phyloP scores from a whole-genome alignment of 495 filamentous ascomycete species.

The Haplographium delicatum region DNA sequence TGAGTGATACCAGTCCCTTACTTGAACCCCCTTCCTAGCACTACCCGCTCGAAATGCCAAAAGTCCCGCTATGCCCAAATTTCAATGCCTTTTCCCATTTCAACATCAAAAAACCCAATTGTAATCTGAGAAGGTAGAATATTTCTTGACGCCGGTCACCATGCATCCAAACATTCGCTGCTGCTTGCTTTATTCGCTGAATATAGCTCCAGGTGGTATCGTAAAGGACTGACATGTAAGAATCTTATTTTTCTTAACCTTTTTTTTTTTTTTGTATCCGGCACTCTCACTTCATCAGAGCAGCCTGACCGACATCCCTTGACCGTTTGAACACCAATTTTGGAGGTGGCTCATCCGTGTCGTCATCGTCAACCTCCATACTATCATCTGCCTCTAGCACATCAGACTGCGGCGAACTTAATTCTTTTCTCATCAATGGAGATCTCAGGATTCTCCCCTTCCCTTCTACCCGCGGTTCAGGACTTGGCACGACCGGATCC shows the following conservation, averaged over 20 bases:
- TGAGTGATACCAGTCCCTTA: slow-evolving; percentile 8
- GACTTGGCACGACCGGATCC: neutral
- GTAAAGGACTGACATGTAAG: too few species aligned
- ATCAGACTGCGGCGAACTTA: neutral
- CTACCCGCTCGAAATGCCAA: slow-evolving; percentile 1
- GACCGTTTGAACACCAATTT: slow-evolving; percentile 22
- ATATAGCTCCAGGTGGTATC: slow-evolving; percentile 4
- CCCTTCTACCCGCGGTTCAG: neutral
- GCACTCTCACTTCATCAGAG: too few species aligned
- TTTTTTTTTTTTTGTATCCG: too few species aligned
- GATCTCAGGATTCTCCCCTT: slow-evolving; percentile 8
- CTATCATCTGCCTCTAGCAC: slow-evolving; percentile 21
- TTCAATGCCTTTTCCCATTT: too few species aligned
- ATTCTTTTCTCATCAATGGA: slow-evolving; percentile 8
- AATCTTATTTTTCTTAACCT: too few species aligned
- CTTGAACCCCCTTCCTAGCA: neutral
- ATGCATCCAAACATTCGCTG: slow-evolving; percentile 9
- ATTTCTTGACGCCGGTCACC: neutral
- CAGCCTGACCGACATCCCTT: slow-evolving; percentile 11
- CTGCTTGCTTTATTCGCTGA: slow-evolving; percentile 4
- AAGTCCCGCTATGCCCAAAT: slow-evolving; percentile 11
- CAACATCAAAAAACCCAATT: neutral
- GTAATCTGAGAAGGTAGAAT: neutral
- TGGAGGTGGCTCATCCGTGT: slow-evolving; percentile 10
- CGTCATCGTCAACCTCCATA: slow-evolving; percentile 24